Evolutionary conservation across 2,329 filamentous ascomycete genomes (phyloP).

Genomic region (Ophiocordyceps camponoti-saundersi): DNA sequence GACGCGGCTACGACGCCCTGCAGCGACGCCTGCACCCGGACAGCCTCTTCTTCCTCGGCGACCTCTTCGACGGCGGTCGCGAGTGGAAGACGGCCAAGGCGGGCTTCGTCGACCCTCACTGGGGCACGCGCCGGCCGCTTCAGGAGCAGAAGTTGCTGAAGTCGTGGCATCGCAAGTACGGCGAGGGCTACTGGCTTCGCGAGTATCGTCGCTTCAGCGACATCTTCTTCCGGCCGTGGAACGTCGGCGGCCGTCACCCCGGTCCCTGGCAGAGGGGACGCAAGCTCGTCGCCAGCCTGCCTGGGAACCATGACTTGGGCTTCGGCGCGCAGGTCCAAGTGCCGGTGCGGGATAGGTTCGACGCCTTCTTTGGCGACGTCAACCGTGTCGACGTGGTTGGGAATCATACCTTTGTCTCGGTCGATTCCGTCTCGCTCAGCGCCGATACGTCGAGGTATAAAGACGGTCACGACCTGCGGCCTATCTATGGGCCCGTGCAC

Average conservation of each 20-base stretch:
- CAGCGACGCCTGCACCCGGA: conserved; percentile 67
- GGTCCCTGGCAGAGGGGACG: conserved; percentile 46
- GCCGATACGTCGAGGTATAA: conserved; percentile 41
- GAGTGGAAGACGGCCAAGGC: conserved; percentile 71
- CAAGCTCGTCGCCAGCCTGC: conserved; percentile 69
- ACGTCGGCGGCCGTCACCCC: conserved; percentile 34
- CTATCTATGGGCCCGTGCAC: conserved; percentile 60
- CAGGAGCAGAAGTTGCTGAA: conserved; percentile 39
- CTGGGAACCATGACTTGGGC: conserved; percentile 89
- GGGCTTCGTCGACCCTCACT: conserved; percentile 39
- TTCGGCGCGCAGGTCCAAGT: conserved; percentile 75
- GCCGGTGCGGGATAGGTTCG: conserved; percentile 67
- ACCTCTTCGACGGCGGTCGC: conserved; percentile 86
- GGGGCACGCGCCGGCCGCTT: conserved; percentile 33
- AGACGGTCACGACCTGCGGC: conserved; percentile 30
- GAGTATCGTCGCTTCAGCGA: conserved; percentile 77
- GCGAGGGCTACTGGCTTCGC: conserved; percentile 65
- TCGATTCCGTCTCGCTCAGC: conserved; percentile 78
- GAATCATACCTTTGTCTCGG: conserved; percentile 87
- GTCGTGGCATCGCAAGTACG: conserved; percentile 58
- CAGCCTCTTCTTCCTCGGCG: conserved; percentile 78
- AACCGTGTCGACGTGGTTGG: conserved; percentile 83
- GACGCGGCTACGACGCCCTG: conserved; percentile 63
- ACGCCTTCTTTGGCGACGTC: conserved; percentile 76
- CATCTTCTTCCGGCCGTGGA: conserved; percentile 64